Base-by-base conservation (phyloP, 2,329 filamentous ascomycete species). In the Hirsutella thompsonii region DNA sequence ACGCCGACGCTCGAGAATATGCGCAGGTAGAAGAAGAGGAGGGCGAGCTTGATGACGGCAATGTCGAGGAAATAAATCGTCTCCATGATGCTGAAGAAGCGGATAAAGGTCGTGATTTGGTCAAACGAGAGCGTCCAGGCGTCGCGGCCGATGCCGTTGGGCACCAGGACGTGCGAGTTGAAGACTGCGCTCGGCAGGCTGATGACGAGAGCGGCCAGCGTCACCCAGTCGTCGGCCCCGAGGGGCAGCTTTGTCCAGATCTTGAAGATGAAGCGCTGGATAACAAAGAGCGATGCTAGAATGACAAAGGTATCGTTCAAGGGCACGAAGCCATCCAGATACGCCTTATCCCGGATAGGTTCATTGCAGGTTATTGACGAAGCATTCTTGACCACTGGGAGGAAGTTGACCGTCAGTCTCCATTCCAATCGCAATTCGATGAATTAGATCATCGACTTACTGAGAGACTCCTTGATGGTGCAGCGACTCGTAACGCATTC, bases 21-120 rank as follows among this genome's bases (percentile, higher is more conserved):
- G 40, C 69, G 65, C 5, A 72, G 55, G 48, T 74, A 76, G 53
- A 77, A 74, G 49, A 70, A 61, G 1, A 77, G 55, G 20, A 78
- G 58, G 0, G 71, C 64, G 4, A 72, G 52, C 46, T 76, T 74
- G 14, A 70, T 58, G 20, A 71, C 53, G 2, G 65, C 55, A 11
- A 72, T 52, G 14, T 66, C 55, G 3, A 55, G 40, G 48, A 74
- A 71, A 52, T 76, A 73, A 19, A 70, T 39, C 6, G 59, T 46
- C 21, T 65, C 62, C 48, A 61, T 57, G 44, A 61, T 49, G 47
- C 66, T 72, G 20, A 72, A 63, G 47, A 55, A 62, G 20, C 58
- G 55, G 8, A 61, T 51, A 21, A 75, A 68, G 1, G 52, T 50
- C 21, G 62, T 68, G 36, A 76, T 62, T 14, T 60, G 47, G 1